phyloP scores from a whole-genome alignment of 2,329 filamentous ascomycete genomes.

The Nemania sp. region DNA sequence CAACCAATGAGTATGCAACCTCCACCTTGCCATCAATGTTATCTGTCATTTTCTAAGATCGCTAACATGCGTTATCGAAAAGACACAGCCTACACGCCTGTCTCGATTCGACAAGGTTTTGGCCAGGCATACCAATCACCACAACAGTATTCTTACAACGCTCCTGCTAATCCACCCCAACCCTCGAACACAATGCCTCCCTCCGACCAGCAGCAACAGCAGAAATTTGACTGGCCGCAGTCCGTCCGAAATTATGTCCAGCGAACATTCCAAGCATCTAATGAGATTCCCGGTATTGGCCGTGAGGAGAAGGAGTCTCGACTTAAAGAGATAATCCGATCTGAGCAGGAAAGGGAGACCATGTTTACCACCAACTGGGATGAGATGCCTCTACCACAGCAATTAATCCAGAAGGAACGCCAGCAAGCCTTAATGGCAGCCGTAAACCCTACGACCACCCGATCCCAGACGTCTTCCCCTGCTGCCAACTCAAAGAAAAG shows the following conservation, averaged over 20 bases:
- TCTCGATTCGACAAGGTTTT: conserved; percentile 58
- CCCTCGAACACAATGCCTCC: conserved; percentile 47
- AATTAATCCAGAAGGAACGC: conserved; percentile 80
- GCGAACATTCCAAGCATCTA: conserved; percentile 83
- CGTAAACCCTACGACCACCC: conserved; percentile 35
- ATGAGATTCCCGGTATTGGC: conserved; percentile 72
- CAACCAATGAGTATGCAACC: conserved; percentile 42
- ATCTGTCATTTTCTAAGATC: conserved; percentile 16
- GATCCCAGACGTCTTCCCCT: conserved; percentile 34
- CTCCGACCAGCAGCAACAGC: conserved; percentile 56
- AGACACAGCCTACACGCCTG: conserved; percentile 59
- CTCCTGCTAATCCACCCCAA: conserved; percentile 52
- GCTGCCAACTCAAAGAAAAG: conserved; percentile 74
- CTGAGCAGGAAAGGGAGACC: conserved; percentile 78
- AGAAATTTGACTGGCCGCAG: conserved; percentile 82
- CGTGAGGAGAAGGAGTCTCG: conserved; percentile 83
- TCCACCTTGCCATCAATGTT: conserved; percentile 19
- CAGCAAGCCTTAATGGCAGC: conserved; percentile 59
- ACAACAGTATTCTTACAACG: conserved; percentile 49
- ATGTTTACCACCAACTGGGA: conserved; percentile 86
- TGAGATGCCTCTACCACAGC: conserved; percentile 83
- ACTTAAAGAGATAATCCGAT: conserved; percentile 86
- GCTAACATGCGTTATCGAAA: conserved; percentile 46
- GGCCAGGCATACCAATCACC: conserved; percentile 49
- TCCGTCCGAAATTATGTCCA: conserved; percentile 91